These are phyloP conservation scores for Fusarium sp. DNA, from an alignment of 2,329 filamentous ascomycete genomes.

Conservation along the genomic window DNA sequence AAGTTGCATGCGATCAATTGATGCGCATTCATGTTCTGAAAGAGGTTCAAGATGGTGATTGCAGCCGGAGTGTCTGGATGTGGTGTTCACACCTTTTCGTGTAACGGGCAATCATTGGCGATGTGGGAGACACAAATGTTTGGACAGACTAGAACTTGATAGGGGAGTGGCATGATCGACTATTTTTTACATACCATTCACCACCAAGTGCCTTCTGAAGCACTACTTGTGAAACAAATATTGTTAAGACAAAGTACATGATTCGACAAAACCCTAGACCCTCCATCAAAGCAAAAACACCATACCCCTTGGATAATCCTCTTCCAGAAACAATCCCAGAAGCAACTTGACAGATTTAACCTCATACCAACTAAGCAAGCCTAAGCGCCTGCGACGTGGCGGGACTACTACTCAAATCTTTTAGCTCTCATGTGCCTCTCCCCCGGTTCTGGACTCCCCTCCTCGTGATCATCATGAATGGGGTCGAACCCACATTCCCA, in stretches of 20 bases:
- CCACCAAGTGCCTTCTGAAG: neutral
- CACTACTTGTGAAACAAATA: neutral
- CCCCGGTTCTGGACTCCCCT: neutral
- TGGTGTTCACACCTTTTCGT: neutral
- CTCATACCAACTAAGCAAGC: neutral
- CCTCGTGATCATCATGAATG: slow-evolving; percentile 1
- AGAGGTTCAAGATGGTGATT: neutral
- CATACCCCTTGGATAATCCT: neutral
- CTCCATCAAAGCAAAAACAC: neutral
- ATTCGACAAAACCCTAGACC: neutral
- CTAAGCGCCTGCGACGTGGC: neutral
- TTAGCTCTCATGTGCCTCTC: neutral
- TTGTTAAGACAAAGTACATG: neutral
- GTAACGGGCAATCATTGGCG: neutral
- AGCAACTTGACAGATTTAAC: neutral
- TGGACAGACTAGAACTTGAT: rapidly evolving
- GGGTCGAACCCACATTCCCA: neutral
- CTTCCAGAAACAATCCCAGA: neutral
- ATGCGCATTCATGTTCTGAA: neutral
- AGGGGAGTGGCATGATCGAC: rapidly evolving
- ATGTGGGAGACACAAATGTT: neutral
- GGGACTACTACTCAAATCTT: neutral
- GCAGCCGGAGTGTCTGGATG: neutral
- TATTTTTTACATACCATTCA: neutral
- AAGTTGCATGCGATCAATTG: neutral